phyloP scores from a whole-genome alignment of 495 filamentous ascomycete genomes.

The Aspergillus sparsus region DNA sequence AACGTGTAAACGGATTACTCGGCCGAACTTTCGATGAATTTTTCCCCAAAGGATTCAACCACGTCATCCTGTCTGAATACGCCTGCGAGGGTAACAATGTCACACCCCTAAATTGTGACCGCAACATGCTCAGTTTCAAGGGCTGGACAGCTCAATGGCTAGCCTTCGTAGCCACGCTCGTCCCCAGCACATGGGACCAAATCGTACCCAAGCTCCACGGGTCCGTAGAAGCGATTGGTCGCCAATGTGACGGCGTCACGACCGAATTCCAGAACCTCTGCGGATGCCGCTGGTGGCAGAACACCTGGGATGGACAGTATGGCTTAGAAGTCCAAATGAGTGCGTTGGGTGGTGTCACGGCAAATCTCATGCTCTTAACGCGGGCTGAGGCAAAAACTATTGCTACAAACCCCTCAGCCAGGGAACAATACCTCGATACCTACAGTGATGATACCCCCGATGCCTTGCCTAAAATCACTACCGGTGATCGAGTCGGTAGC shows the following conservation, averaged over 20 bases:
- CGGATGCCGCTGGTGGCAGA: conserved; percentile 66
- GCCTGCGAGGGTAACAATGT: conserved; percentile 59
- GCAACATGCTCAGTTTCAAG: conserved; percentile 75
- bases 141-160: conserved; percentile 75
- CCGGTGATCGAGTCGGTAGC: conserved; percentile 61
- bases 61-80: conserved; percentile 63
- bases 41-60: conserved; percentile 46
- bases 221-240: conserved; percentile 64
- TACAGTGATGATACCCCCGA: conserved; percentile 28
- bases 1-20: conserved; percentile 54
- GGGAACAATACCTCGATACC: conserved; percentile 26
- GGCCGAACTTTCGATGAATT: conserved; percentile 53
- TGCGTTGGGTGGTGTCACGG: conserved; percentile 59
- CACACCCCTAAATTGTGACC: conserved; percentile 54
- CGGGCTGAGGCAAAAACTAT: conserved; percentile 17
- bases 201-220: conserved; percentile 63
- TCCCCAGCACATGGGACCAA: conserved; percentile 51
- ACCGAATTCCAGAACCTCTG: conserved; percentile 53
- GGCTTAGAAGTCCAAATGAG: conserved; percentile 53
- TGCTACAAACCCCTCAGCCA: conserved; percentile 22
- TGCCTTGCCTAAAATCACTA: conserved; percentile 40
- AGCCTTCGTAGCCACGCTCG: conserved; percentile 65
- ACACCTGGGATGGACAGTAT: conserved; percentile 59
- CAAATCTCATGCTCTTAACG: conserved; percentile 26
- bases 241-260: conserved; percentile 58